phyloP scores from a whole-genome alignment of 805 yeast species.

The Starmerella ratchasimensis region DNA sequence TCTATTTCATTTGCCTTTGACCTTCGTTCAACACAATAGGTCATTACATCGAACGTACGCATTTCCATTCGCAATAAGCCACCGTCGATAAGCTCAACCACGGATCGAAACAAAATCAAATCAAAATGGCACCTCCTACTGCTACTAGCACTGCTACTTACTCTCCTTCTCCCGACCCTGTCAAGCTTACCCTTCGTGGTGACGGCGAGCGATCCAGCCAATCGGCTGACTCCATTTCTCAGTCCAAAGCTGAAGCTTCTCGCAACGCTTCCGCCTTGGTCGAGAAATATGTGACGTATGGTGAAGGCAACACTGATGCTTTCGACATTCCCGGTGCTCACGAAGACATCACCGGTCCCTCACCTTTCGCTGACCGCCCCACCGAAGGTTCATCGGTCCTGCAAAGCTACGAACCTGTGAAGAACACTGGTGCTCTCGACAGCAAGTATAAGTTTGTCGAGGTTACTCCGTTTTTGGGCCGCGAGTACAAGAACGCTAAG shows the following conservation, averaged over 20 bases:
- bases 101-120: too few relatives aligned
- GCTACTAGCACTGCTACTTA: constrained; percentile 7
- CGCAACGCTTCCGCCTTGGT: constrained; percentile 6
- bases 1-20: too few relatives aligned
- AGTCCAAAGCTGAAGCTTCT: constrained; percentile 4
- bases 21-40: too few relatives aligned
- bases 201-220: background rate
- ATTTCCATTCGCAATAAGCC: too few relatives aligned
- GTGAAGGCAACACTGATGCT: constrained; percentile 7
- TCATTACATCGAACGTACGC: too few relatives aligned
- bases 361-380: constrained; percentile 21
- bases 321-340: constrained; percentile 16
- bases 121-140: constrained; percentile 13
- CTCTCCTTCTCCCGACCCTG: background rate
- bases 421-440: constrained; percentile 22
- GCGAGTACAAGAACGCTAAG: constrained; percentile 23
- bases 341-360: constrained; percentile 16
- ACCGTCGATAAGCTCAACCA: too few relatives aligned
- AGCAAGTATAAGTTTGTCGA: constrained; percentile 21
- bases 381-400: constrained; percentile 20
- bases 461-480: constrained; percentile 25
- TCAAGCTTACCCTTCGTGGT: background rate
- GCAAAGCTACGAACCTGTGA: constrained; percentile 13
- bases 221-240: background rate
- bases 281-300: constrained; percentile 12